Evolutionary conservation across 805 yeast genomes (phyloP), one percentile per base, ranked within the genome.

Genomic region (Cephaloascus fragrans): DNA sequence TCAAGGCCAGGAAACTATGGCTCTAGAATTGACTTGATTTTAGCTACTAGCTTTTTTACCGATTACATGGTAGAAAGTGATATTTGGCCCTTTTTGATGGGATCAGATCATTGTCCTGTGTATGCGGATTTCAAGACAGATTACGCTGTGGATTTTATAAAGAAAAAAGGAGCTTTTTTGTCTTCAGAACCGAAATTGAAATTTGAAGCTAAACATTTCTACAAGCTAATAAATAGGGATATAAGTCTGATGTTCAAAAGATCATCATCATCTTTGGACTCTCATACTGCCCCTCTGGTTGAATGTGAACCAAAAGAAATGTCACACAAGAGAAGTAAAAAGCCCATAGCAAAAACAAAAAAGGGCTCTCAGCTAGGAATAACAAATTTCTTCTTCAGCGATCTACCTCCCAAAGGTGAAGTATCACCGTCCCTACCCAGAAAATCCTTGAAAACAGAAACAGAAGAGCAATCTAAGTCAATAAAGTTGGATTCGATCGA

Each of bases 91-190:
- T 68, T 68, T 34, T 49, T 89, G 1, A 62, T 73, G 54, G 98
- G 98, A 0, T 86, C 96, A 0, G 98, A 90, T 55, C 98, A 90
- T 58, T 90, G 97, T 56, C 98, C 98, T 0, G 75, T 87, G 0
- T 87, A 56, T 51, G 69, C 87, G 1, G 97, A 87, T 54, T 51
- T 88, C 34, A 60, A 62, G 31, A 39, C 55, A 5, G 36, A 37
- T 2, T 32, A 32, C 0, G 29, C 46, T n/a, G n/a, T n/a, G n/a
- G n/a, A n/a, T n/a, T n/a, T n/a, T n/a, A n/a, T n/a, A n/a, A n/a
- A n/a, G n/a, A n/a, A n/a, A n/a, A n/a, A n/a, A n/a, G n/a, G n/a
- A n/a, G n/a, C n/a, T n/a, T n/a, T n/a, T n/a, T n/a, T n/a, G n/a
- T n/a, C n/a, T n/a, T n/a, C n/a, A n/a, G n/a, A 4, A n/a, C n/a